A percentile compares a stretch with the other conserved stretches of the same genome.
phyloP scores from a whole-genome alignment of 257 asterid species.

The Solanum pennellii region DNA sequence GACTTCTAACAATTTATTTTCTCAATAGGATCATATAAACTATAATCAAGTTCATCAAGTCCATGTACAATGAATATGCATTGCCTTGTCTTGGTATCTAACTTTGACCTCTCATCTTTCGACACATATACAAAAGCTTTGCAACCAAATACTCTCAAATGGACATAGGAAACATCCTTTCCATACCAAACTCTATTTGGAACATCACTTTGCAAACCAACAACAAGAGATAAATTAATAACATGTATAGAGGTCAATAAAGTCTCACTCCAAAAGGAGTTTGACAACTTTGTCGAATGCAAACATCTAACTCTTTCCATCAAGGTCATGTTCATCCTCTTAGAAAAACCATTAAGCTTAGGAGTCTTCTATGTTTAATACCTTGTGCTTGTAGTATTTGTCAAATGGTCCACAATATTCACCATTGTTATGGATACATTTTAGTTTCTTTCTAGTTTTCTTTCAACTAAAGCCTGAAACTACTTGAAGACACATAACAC shows the following conservation, averaged over 20 bases:
- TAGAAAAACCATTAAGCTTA: not conserved
- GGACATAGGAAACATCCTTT: not conserved
- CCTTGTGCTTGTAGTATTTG: not conserved
- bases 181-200: not conserved
- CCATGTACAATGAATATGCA: too few species aligned
- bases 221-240: not conserved
- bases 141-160: not conserved
- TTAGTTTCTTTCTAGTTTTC: too few species aligned
- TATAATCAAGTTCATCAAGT: not conserved
- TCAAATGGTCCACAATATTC: not conserved
- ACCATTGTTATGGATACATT: too few species aligned
- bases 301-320: not conserved
- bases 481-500: not conserved
- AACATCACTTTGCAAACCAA: not conserved
- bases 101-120: not conserved
- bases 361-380: not conserved
- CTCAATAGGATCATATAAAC: not conserved
- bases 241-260: not conserved
- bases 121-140: not conserved
- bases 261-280: not conserved
- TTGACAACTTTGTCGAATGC: not conserved
- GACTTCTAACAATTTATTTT: not conserved
- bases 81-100: not conserved
- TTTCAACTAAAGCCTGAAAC: not conserved
- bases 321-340: not conserved